These are phyloP conservation scores for Trichoderma afroharzianum DNA, from an alignment of 2,329 filamentous ascomycete genomes.

Conservation along the genomic window DNA sequence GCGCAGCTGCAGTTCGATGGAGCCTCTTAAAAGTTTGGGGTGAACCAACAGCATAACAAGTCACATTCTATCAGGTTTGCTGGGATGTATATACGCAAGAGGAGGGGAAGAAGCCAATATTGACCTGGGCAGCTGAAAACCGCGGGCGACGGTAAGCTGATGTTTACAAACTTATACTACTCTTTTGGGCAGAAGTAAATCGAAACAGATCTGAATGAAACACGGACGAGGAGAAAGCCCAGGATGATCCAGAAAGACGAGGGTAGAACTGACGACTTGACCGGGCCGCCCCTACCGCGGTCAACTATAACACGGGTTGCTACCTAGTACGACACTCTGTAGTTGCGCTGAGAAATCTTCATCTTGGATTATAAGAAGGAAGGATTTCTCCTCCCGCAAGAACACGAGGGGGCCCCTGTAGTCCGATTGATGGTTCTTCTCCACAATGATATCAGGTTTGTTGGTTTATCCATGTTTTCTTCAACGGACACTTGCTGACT, in stretches of 20 bases:
- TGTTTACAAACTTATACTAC: background rate
- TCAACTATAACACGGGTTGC: background rate
- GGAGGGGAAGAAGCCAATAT: background rate
- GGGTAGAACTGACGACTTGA: background rate
- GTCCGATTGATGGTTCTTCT: background rate
- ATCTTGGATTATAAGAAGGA: background rate
- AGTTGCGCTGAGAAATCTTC: background rate
- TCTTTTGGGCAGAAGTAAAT: background rate
- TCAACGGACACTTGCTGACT: slow-evolving; percentile 4
- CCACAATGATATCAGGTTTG: slow-evolving; percentile 12
- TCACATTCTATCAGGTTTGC: background rate
- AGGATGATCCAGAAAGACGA: background rate
- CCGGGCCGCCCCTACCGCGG: background rate
- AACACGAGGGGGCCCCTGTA: slow-evolving; percentile 10
- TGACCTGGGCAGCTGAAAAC: background rate
- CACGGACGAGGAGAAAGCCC: background rate
- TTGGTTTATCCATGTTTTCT: slow-evolving; percentile 3
- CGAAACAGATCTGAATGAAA: background rate
- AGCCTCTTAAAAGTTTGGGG: background rate
- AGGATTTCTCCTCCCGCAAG: background rate
- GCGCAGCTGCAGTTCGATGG: slow-evolving; percentile 13
- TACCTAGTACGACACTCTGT: background rate
- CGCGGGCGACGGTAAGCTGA: slow-evolving; percentile 4
- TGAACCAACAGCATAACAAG: slow-evolving; percentile 8
- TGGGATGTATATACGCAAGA: background rate